Percentiles rank a stretch among this genome's conserved stretches.
These are phyloP conservation scores for Botrytis elliptica DNA, from an alignment of 2,329 filamentous ascomycete genomes.

Conservation along the genomic window DNA sequence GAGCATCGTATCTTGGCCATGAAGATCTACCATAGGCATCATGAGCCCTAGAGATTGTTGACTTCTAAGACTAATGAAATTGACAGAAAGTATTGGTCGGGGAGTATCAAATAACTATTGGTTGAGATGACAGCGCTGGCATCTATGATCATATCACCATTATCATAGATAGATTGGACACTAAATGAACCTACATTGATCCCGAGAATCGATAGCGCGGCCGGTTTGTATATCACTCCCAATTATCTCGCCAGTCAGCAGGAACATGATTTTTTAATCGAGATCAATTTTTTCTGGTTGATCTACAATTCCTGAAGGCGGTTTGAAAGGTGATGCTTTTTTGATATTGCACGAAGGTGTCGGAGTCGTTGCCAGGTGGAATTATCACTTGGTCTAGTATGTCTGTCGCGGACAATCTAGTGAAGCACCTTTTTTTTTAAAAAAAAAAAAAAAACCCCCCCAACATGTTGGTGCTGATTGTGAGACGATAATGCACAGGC, in stretches of 20 bases:
- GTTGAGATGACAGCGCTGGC: not conserved
- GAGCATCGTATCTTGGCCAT: no score
- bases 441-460: not conserved
- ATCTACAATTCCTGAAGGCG: not conserved
- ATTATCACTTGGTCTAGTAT: not conserved
- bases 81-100: no score
- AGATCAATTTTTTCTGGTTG: not conserved
- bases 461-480: not conserved
- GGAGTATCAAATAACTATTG: no score
- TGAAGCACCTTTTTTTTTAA: not conserved
- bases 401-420: not conserved
- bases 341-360: not conserved
- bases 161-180: not conserved
- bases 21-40: no score
- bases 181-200: not conserved
- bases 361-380: not conserved
- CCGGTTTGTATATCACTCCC: fast-evolving
- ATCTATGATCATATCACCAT: not conserved
- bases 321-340: not conserved
- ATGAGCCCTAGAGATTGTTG: no score
- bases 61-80: no score
- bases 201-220: not conserved
- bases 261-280: not conserved
- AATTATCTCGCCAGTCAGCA: not conserved
- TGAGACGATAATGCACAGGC: not conserved